A percentile compares a stretch with the other conserved stretches of the same genome.
These are phyloP conservation scores for Fallopia convolvulus DNA, from an alignment of 148 eudicot genomes.

Conservation along the genomic window DNA sequence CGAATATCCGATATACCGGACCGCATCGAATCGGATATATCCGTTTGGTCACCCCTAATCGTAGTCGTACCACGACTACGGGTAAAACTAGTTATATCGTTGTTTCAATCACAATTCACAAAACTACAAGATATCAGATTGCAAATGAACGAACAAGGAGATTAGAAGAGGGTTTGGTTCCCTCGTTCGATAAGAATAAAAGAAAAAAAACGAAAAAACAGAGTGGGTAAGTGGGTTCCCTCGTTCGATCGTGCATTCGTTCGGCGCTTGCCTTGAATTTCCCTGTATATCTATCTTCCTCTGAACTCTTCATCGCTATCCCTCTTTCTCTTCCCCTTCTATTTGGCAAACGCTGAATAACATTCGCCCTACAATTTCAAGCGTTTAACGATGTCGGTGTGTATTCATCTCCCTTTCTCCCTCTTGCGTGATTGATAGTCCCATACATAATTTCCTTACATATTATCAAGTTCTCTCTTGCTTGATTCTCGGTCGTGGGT, in stretches of 20 bases:
- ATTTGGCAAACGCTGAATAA: not conserved
- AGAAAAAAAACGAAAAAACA: not conserved
- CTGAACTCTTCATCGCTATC: not conserved
- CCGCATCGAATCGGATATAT: too few species aligned
- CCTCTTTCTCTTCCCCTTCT: not conserved
- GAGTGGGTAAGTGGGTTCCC: constrained; percentile 8
- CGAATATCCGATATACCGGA: too few species aligned
- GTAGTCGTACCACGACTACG: too few species aligned
- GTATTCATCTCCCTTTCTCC: not conserved
- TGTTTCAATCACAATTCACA: too few species aligned
- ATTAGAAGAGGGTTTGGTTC: not conserved
- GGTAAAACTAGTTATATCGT: too few species aligned
- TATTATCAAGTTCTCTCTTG: not conserved
- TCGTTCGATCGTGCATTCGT: constrained; percentile 9
- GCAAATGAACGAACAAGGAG: too few species aligned
- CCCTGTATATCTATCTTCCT: not conserved
- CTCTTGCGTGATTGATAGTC: not conserved
- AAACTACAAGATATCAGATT: too few species aligned
- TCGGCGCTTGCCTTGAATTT: not conserved
- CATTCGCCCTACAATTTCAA: not conserved
- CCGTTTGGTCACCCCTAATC: too few species aligned
- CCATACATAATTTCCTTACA: not conserved
- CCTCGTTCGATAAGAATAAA: not conserved
- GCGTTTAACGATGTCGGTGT: constrained; percentile 9
- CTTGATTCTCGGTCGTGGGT: not conserved